Evolutionary conservation across 1,284 basidiomycete genomes (phyloP), one percentile per base, ranked within the genome.

Genomic region (Rhodofomes roseus): DNA sequence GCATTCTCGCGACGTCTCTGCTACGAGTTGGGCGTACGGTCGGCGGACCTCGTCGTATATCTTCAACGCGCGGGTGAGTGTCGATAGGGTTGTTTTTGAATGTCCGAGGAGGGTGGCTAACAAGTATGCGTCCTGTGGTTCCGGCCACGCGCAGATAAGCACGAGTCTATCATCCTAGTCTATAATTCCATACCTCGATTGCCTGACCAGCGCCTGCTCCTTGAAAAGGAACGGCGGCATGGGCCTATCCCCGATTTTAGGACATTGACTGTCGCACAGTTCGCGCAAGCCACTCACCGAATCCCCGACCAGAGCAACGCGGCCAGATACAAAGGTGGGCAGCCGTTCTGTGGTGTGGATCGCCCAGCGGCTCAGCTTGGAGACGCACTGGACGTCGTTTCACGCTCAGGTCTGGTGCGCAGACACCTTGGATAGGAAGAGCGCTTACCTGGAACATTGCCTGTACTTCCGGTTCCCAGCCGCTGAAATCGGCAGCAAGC

Each of bases 151-250:
- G 23, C 8, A 23, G 16, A 25, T 43, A 22, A 23, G 48, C 27
- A 29, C 22, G 18, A 39, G 7, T 37, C 29, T 12, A 36, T n/a
- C 40, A 27, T 27, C 31, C 5, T 39, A 37, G 39, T 9, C 9
- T 25, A 9, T 27, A 56, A 40, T 25, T 27, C 54, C 68, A 54
- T 66, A 82, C 83, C 72, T 85, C 84, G 39, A 85, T 77, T 6
- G 82, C 76, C 65, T 84, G 81, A 2, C 82, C 82, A 0, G 81
- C 82, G 18, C 84, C 83, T 1, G 81, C 71, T 1, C 83, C 83
- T 57, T 82, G 79, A 71, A 80, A 80, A 0, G 84, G 82, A 60
- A 76, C 71, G 80, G 82, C 82, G 0, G 77, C 81, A 56, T 85
- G 83, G 20, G 84, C 83, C 76, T 77, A 43, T 0, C 14, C 37